A percentile compares a stretch with the other conserved stretches of the same genome.
Evolutionary conservation across 2,329 filamentous ascomycete species (phyloP).

Genomic region (Furcasterigmium sp.): DNA sequence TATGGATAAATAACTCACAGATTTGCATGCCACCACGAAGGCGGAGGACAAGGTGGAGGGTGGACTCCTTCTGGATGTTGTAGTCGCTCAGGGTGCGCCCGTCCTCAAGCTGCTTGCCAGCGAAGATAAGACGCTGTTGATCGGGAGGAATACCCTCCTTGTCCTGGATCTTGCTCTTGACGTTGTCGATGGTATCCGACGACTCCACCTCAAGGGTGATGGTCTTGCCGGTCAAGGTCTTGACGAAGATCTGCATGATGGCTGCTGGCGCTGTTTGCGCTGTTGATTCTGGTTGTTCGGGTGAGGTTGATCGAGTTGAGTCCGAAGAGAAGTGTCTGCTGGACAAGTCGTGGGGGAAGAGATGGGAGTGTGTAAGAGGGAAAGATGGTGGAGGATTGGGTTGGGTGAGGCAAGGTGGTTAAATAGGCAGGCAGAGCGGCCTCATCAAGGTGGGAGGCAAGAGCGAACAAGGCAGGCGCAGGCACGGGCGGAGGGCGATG

Average conservation of each 20-base stretch:
- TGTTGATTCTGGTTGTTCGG: conserved; percentile 6
- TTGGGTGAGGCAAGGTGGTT: conserved; percentile 3
- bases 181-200: conserved; percentile 78
- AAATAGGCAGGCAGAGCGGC: conserved; percentile 1
- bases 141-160: conserved; percentile 87
- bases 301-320: conserved; percentile 1
- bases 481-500: conserved; percentile 2
- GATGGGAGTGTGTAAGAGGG: conserved; percentile 6
- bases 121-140: conserved; percentile 80
- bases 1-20: conserved; percentile 38
- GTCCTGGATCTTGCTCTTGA: conserved; percentile 86
- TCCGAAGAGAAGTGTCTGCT: background rate
- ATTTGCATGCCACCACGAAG: conserved; percentile 78
- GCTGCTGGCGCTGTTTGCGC: conserved; percentile 18
- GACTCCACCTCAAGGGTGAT: conserved; percentile 78
- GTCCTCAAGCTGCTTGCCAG: conserved; percentile 87
- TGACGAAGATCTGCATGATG: conserved; percentile 97
- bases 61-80: conserved; percentile 93
- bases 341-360: background rate
- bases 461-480: background rate
- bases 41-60: conserved; percentile 74
- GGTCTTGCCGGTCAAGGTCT: conserved; percentile 84
- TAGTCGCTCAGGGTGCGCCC: conserved; percentile 89
- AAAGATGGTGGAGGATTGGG: conserved; percentile 7
- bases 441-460: background rate